Conservation (phyloP, 2,329 filamentous ascomycete genomes). For the Ophiostoma ips region DNA sequence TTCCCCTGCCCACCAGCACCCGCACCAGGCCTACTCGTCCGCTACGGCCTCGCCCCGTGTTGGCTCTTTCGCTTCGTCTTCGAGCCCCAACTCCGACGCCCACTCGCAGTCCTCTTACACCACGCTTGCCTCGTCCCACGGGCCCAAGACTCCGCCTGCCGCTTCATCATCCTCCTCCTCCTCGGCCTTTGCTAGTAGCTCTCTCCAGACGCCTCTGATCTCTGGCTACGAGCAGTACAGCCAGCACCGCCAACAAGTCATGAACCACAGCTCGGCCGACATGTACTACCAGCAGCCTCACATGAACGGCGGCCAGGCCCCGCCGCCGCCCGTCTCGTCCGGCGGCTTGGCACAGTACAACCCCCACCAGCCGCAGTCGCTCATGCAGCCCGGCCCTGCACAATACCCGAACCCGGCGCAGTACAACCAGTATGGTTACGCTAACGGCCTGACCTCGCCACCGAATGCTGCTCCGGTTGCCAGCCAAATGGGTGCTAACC, state of each 20-base stretch:
- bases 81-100: constrained; percentile 36
- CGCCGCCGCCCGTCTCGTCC: constrained; percentile 61
- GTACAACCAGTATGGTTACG: constrained; percentile 60
- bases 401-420: constrained; percentile 49
- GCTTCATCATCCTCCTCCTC: constrained; percentile 32
- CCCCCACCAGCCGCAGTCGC: constrained; percentile 60
- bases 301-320: constrained; percentile 63
- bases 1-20: constrained; percentile 31
- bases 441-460: constrained; percentile 70
- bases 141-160: constrained; percentile 61
- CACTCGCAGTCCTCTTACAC: constrained; percentile 42
- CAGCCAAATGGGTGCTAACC: constrained; percentile 47
- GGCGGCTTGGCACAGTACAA: constrained; percentile 57
- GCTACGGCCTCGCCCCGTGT: constrained; percentile 62
- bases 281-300: constrained; percentile 72
- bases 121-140: constrained; percentile 42
- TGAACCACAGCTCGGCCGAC: constrained; percentile 72
- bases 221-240: constrained; percentile 26
- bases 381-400: constrained; percentile 57
- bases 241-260: constrained; percentile 31
- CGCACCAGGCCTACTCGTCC: constrained; percentile 54
- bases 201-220: constrained; percentile 23
- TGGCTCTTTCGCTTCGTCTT: constrained; percentile 55
- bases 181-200: not conserved
- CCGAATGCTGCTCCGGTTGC: constrained; percentile 54